Conservation (phyloP, 306 rosid species). For the Begonia masoniana region DNA sequence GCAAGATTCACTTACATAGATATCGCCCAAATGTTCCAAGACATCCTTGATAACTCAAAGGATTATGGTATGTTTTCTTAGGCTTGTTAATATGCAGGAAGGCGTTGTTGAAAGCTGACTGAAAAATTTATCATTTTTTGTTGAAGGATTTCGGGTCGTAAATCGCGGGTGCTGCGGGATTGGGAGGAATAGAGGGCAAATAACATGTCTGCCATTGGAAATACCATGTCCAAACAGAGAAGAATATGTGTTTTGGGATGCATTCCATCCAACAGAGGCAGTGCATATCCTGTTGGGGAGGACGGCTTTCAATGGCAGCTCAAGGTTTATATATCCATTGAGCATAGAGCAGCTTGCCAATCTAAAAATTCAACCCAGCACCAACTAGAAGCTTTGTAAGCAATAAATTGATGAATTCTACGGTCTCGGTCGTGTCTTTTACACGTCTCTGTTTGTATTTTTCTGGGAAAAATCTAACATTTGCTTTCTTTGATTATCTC, state of each 20-base stretch:
- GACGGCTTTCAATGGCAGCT: conserved; percentile 54
- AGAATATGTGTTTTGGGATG: conserved; percentile 82
- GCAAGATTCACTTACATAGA: conserved; percentile 50
- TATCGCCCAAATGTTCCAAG: conserved; percentile 39
- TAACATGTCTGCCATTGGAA: conserved; percentile 76
- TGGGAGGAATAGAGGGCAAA: conserved; percentile 82
- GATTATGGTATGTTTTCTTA: conserved; percentile 29
- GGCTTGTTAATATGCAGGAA: too few species aligned
- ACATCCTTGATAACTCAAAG: conserved; percentile 40
- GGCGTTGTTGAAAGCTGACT: too few species aligned
- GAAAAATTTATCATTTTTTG: conserved; percentile 1
- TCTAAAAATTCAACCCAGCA: conserved; percentile 9
- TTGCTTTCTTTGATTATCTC: too few species aligned
- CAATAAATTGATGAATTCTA: too few species aligned
- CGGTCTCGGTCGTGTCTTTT: too few species aligned
- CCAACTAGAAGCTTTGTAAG: too few species aligned
- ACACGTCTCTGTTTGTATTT: too few species aligned
- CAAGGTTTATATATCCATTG: conserved; percentile 35
- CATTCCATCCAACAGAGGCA: conserved; percentile 86
- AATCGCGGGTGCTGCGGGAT: conserved; percentile 82
- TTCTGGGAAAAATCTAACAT: too few species aligned
- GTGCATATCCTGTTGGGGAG: conserved; percentile 54
- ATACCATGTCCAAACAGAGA: conserved; percentile 60
- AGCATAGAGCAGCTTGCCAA: conserved; percentile 61
- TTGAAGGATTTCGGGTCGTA: conserved; percentile 39